Evolutionary conservation across 2,329 filamentous ascomycete genomes (phyloP).

Genomic region (Scytalidium lignicola): DNA sequence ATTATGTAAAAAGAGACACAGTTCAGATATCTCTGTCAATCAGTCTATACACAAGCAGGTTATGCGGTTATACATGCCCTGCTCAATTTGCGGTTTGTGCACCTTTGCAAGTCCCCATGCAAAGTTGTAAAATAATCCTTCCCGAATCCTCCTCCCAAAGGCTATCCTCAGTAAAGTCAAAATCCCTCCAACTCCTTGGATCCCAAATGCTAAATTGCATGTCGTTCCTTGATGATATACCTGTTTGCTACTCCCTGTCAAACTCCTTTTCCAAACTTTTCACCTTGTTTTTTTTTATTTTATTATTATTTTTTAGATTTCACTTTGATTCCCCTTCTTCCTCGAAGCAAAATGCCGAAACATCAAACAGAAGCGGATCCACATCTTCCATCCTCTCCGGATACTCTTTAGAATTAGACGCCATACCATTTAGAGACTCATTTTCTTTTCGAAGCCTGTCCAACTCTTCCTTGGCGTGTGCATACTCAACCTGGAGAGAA

Average conservation of each 20-base stretch:
- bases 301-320: not conserved
- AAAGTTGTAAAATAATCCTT: no score
- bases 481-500: constrained; percentile 36
- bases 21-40: no score
- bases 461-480: constrained; percentile 25
- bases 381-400: constrained; percentile 20
- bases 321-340: constrained; percentile 14
- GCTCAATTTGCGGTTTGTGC: no score
- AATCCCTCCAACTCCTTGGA: not conserved
- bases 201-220: no score
- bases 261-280: not conserved
- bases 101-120: no score
- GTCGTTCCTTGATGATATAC: no score
- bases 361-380: constrained; percentile 26
- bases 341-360: constrained; percentile 26
- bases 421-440: constrained; percentile 7
- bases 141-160: not conserved
- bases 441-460: constrained; percentile 22
- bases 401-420: constrained; percentile 11
- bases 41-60: no score
- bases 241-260: no score
- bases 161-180: not conserved
- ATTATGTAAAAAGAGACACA: no score
- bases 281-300: not conserved
- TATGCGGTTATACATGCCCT: no score